These are phyloP conservation scores for Penicillium desertorum DNA, from an alignment of 495 filamentous ascomycete species.

Conservation along the genomic window DNA sequence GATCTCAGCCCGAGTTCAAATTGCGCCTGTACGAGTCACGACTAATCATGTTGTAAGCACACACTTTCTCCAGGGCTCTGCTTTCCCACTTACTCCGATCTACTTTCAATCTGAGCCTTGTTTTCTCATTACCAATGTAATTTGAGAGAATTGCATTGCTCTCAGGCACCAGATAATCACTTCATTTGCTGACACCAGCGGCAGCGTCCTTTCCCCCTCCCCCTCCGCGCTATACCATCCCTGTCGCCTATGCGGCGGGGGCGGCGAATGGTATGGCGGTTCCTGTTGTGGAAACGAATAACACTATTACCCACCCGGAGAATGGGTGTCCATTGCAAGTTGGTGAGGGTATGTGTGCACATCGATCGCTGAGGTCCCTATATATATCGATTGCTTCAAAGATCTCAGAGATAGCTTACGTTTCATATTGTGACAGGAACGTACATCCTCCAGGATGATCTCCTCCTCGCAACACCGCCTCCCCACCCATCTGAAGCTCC, in stretches of 20 bases:
- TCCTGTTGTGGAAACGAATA: constrained; percentile 88
- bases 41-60: constrained; percentile 42
- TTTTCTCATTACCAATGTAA: not conserved
- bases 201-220: constrained; percentile 82
- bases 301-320: constrained; percentile 74
- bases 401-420: constrained; percentile 18
- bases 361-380: constrained; percentile 12
- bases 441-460: constrained; percentile 82
- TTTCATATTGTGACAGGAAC: constrained; percentile 57
- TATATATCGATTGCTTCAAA: not conserved
- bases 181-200: constrained; percentile 20
- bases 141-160: not conserved
- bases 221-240: constrained; percentile 76
- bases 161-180: not conserved
- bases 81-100: constrained; percentile 4
- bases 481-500: constrained; percentile 93
- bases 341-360: constrained; percentile 70
- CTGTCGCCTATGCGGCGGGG: constrained; percentile 63
- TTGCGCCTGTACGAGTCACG: constrained; percentile 15
- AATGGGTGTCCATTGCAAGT: constrained; percentile 74
- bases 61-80: constrained; percentile 7
- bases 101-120: not conserved
- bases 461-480: constrained; percentile 90
- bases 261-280: constrained; percentile 60
- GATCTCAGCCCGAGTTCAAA: constrained; percentile 13